Evolutionary conservation across 768 basidiomycete genomes (phyloP), one percentile per base, ranked within the genome.

Genomic region (Xerocomellus amylosporus): DNA sequence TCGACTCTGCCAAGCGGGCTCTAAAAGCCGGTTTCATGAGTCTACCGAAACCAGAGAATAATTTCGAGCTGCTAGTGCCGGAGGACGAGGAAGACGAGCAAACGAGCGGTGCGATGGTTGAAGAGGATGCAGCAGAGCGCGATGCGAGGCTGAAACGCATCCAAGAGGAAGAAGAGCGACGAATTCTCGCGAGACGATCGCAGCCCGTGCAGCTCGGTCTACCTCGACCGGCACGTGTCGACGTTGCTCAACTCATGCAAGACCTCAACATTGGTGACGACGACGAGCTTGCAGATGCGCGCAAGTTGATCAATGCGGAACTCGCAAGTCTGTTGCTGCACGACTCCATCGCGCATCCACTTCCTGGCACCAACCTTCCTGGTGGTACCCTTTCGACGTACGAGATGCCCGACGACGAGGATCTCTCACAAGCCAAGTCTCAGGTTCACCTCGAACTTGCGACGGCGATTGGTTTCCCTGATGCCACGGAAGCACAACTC

Each of bases 41-140:
- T 56, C 77, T 99, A 15, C 97, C 97, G 0, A 86, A 85, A 60
- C 94, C 97, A 0, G 93, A 98, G 74, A 98, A 98, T 70, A 96
- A 98, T 71, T 98, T 98, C 63, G 95, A 98, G 73, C 75, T 99
- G 43, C 80, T 95, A 40, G 85, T 96, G 9, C 92, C 91, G 3
- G 95, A 96, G 60, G 90, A 93, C 17, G 90, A 93, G 49, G 89
- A 83, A 12, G 80, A 77, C 10, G 78, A 72, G 5, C 65, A 63
- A 13, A 52, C 37, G 12, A 59, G 46, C 22, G 58, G 49, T 8
- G 59, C 49, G 60, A 57, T 54, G 66, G 60, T 19, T 0, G 88
- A 86, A 55, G 93, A 98, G 70, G 97, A 99, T 71, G 94, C 94
- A 0, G 88, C 94, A 4, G 94, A 96, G 67, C 79, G 95, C 14